Evolutionary conservation across 2,329 filamentous ascomycete species (phyloP), one percentile per base, ranked within the genome.

Genomic region (Hymenotorrendiella dingleyae): DNA sequence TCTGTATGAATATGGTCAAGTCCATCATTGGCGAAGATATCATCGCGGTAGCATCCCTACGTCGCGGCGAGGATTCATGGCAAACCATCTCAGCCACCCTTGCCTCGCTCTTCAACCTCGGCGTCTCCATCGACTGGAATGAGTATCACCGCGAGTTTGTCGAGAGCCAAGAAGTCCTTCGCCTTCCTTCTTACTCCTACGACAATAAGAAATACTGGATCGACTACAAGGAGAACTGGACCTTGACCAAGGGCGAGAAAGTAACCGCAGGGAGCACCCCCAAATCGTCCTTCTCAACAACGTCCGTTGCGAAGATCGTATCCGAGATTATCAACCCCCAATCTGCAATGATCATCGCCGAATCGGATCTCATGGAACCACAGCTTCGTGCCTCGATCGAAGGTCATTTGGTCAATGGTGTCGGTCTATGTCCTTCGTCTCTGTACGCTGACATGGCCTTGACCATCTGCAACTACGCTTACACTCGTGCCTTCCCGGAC

Each of bases 1-100:
- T 86, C 11, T 83, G 77, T 61, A 72, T 73, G 34, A 73, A 73
- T 45, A 80, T 87, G 71, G 72, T 86, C 52, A 82, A 81, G 66
- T 72, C 75, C 8, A 77, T 73, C 7, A 71, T 84, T 40, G 73
- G 73, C 16, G 62, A 66, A 7, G 54, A 45, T 48, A 50, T 36
- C 35, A 47, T 22, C 42, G 42, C 34, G 45, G 26, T 70, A 6
- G 65, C 72, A 14, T 73, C 74, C 2, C 66, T 80, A 10, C 71
- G 69, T 30, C 69, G 72, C 27, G 43, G 40, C 67, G 68, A 35
- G 70, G 75, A 51, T 67, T 74, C 79, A 71, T 72, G 71, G 71
- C 57, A 73, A 70, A 2, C 61, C 80, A n/a, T 58, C 70, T 9
- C 65, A 59, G 64, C 63, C 43, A 80, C 67, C 52, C 64, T 84